A percentile compares a stretch with the other conserved stretches of the same genome.
phyloP scores from a whole-genome alignment of 345 rosid genomes.

The Eucalyptus sp. region DNA sequence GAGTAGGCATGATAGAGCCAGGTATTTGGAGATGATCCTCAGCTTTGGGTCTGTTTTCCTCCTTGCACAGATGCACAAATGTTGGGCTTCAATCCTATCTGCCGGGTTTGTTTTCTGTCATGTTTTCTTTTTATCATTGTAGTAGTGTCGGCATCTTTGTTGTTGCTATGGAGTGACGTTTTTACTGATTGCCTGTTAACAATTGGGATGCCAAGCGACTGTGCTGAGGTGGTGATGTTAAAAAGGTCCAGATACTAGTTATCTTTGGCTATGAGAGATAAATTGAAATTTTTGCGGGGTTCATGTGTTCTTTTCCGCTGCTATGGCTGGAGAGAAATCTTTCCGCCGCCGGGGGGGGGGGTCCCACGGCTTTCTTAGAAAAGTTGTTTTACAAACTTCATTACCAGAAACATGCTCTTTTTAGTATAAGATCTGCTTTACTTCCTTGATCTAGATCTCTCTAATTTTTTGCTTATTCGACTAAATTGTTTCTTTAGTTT shows the following conservation, averaged over 20 bases:
- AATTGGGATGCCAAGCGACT: neutral
- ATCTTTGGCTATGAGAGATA: neutral
- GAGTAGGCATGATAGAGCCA: neutral
- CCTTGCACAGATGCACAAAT: neutral
- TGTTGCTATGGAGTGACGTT: neutral
- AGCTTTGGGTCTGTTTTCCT: neutral
- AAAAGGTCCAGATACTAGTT: neutral
- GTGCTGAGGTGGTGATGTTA: neutral
- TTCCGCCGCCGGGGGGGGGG: neutral
- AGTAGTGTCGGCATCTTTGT: neutral
- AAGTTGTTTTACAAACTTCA: no score
- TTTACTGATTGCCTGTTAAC: neutral
- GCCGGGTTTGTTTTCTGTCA: neutral
- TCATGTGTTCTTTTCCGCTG: neutral
- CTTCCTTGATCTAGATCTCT: neutral
- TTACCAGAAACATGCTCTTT: no score
- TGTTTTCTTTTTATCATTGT: neutral
- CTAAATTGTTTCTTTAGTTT: neutral
- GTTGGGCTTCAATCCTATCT: neutral
- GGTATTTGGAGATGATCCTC: neutral
- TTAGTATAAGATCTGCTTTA: no score
- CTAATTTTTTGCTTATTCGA: neutral
- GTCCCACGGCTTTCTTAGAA: no score
- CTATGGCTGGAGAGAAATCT: neutral
- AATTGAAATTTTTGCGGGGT: neutral